These are phyloP conservation scores for Russula vinacea DNA, from an alignment of 768 basidiomycete species.

Conservation along the genomic window DNA sequence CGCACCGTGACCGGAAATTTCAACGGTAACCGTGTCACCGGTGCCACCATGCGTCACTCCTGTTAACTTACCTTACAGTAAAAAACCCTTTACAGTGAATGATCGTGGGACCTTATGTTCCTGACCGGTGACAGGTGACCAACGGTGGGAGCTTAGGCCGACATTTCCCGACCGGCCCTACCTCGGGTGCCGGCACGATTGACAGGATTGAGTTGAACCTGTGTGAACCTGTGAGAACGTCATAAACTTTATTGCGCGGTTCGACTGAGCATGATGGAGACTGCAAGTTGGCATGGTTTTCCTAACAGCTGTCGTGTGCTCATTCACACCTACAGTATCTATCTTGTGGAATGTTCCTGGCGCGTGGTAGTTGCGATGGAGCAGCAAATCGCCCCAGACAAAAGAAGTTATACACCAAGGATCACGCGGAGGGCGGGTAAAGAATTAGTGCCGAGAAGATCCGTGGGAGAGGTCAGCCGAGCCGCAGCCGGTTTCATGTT, in stretches of 20 bases:
- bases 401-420: not conserved
- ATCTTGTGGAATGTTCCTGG: conserved; percentile 1
- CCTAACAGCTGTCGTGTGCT: not conserved
- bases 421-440: not conserved
- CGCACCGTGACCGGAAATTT: not conserved
- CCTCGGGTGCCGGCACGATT: not conserved
- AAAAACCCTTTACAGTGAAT: not conserved
- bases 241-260: not conserved
- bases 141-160: too few relatives aligned
- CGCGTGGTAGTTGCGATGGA: not conserved
- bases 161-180: too few relatives aligned
- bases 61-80: not conserved
- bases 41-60: not conserved
- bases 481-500: too few relatives aligned
- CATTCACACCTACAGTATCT: not conserved
- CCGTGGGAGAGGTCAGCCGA: too few relatives aligned
- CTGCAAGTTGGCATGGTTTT: not conserved
- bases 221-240: not conserved
- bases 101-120: not conserved
- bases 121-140: not conserved
- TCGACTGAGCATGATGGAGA: not conserved
- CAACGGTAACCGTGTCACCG: not conserved
- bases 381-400: not conserved
- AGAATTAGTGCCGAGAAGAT: not conserved
- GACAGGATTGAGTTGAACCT: not conserved